These are phyloP conservation scores for Colletotrichum trifolii DNA, from an alignment of 2,329 filamentous ascomycete species.

Conservation along the genomic window DNA sequence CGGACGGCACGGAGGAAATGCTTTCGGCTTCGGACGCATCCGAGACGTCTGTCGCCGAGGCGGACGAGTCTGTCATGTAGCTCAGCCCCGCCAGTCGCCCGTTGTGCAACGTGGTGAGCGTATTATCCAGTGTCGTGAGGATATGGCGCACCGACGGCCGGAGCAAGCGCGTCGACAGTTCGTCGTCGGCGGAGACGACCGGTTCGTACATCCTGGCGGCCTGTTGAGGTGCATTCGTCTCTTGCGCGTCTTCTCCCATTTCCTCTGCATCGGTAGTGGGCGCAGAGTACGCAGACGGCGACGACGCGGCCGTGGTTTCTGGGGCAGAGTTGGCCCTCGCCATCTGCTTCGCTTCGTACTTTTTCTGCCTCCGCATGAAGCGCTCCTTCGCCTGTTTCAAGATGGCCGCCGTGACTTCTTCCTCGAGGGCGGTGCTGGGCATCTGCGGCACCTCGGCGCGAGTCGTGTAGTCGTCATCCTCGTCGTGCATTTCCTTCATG, in stretches of 20 bases:
- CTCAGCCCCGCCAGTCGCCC: constrained; percentile 66
- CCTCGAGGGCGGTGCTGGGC: constrained; percentile 73
- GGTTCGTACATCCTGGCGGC: constrained; percentile 54
- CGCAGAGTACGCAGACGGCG: neutral
- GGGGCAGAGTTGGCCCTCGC: neutral
- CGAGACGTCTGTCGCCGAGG: constrained; percentile 47
- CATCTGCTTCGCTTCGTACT: neutral
- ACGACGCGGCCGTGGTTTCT: constrained; percentile 5
- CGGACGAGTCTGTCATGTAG: constrained; percentile 52
- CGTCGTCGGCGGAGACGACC: constrained; percentile 76
- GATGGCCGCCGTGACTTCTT: constrained; percentile 75
- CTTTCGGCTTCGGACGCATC: constrained; percentile 40
- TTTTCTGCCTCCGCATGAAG: constrained; percentile 58
- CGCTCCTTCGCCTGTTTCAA: constrained; percentile 75
- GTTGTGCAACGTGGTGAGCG: constrained; percentile 78
- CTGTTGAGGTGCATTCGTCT: neutral
- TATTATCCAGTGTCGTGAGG: constrained; percentile 73
- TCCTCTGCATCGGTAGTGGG: constrained; percentile 2
- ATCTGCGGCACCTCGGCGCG: constrained; percentile 54
- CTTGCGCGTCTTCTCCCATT: neutral
- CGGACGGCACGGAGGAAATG: constrained; percentile 11
- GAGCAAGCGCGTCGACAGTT: constrained; percentile 71
- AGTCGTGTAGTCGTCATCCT: constrained; percentile 63
- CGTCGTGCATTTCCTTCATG: constrained; percentile 55
- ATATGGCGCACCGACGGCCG: constrained; percentile 77